Evolutionary conservation across 179 eudicot genomes (phyloP), one percentile per base, ranked within the genome.

Genomic region (Sideroxylon spinosum): DNA sequence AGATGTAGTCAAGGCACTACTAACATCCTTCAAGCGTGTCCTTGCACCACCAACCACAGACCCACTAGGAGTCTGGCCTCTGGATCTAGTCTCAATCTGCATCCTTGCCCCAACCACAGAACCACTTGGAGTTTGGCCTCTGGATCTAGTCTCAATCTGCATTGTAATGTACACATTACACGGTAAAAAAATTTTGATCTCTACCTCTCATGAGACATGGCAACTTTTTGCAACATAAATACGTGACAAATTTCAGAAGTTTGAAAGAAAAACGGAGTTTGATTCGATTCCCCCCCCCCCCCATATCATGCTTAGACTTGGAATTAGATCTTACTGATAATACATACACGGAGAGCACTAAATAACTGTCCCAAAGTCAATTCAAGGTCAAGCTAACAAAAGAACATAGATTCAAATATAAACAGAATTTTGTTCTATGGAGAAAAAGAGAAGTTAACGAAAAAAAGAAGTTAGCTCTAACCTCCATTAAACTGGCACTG

Each of bases 401-500:
- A n/a, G 19, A 9, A 25, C 6, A 44, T 44, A 5, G 12, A 60
- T 60, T 16, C 67, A 22, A 75, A 22, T 12, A 13, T 68, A 26
- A 4, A 13, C 59, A 75, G 56, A 62, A 22, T 10, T 17, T 14
- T 16, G 22, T 37, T 49, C 16, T 10, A 23, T 10, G 10, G 23
- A 10, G 16, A 1, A 1, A 3, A 10, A 3, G 16, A 52, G 10
- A 7, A 52, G 56, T 0, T 2, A 32, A 32, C 26, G 8, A 4
- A 52, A 44, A 60, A 37, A 81, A 71, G 59, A 68, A 26, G 57
- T 61, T 78, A 29, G 37, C 16, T 66, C 11, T 81, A 10, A 95
- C 98, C 98, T 95, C 98, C 97, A 93, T 91, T 63, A 90, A 88
- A 84, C 93, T 93, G 32, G 90, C 90, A 79, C 84, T 86, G 88